Evolutionary conservation across 441 rosid species (phyloP).

Genomic region (Jatropha podagrica): DNA sequence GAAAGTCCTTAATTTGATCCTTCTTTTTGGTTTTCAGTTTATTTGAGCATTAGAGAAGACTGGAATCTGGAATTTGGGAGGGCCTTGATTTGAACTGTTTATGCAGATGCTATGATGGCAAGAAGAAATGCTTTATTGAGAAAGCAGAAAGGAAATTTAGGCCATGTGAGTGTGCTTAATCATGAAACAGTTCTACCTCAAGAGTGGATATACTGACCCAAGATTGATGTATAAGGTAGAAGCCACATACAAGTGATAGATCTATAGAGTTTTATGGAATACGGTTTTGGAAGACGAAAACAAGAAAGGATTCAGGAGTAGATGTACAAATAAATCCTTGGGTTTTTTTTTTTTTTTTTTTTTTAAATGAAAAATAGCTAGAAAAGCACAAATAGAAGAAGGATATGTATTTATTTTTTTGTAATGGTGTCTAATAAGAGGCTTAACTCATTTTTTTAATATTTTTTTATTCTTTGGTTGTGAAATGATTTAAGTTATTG

Average conservation of each 20-base stretch:
- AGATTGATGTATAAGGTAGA: constrained; percentile 5
- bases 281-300: constrained; percentile 8
- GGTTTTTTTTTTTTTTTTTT: background rate
- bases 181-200: constrained; percentile 54
- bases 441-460: background rate
- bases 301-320: constrained; percentile 15
- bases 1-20: background rate
- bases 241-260: background rate
- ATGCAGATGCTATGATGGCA: constrained; percentile 44
- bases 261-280: constrained; percentile 11
- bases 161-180: constrained; percentile 28
- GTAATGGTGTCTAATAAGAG: background rate
- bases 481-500: background rate
- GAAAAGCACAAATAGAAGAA: background rate
- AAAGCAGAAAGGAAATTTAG: constrained; percentile 39
- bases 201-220: constrained; percentile 61
- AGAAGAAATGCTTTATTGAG: constrained; percentile 38
- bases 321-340: constrained; percentile 18
- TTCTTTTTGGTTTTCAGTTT: background rate
- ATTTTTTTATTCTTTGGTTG: background rate
- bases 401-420: background rate
- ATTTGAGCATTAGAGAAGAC: too few relatives aligned
- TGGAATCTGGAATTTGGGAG: background rate
- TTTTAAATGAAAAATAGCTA: constrained; percentile 5
- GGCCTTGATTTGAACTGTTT: background rate